Evolutionary conservation across 225 moss, liverwort and hornwort genomes (phyloP).

Genomic region (Sphagnum contortum): DNA sequence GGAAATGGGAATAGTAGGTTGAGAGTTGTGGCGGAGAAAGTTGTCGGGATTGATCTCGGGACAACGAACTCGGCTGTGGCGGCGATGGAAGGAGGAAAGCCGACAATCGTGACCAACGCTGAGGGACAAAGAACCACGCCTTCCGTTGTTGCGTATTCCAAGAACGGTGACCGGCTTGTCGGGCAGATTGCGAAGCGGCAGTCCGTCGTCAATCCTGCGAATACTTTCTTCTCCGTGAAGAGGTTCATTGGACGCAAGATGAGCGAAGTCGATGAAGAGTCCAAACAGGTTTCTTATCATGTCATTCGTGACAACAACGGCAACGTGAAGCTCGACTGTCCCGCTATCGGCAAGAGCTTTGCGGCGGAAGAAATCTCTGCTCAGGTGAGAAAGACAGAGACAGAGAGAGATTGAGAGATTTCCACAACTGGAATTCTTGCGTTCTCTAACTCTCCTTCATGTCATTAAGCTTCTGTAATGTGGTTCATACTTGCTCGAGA

Average conservation of each 20-base stretch:
- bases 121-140: conserved; percentile 59
- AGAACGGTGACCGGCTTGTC: conserved; percentile 82
- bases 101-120: conserved; percentile 40
- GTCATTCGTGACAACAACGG: conserved; percentile 40
- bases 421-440: not conserved
- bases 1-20: too few species aligned
- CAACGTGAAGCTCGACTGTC: conserved; percentile 55
- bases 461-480: not conserved
- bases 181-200: conserved; percentile 97
- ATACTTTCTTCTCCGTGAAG: conserved; percentile 80
- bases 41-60: conserved; percentile 53
- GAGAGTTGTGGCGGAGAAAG: conserved; percentile 42
- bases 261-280: conserved; percentile 47
- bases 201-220: conserved; percentile 90
- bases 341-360: conserved; percentile 44
- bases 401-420: too few species aligned
- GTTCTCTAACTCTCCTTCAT: not conserved
- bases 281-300: conserved; percentile 48
- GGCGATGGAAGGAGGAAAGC: conserved; percentile 50
- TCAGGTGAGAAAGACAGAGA: conserved; percentile 36
- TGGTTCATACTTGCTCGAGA: not conserved
- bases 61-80: conserved; percentile 61
- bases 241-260: conserved; percentile 58
- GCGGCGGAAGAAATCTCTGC: conserved; percentile 76
- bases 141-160: conserved; percentile 81